phyloP scores from a whole-genome alignment of 148 eudicot genomes.

The Nepenthes mirabilis region DNA sequence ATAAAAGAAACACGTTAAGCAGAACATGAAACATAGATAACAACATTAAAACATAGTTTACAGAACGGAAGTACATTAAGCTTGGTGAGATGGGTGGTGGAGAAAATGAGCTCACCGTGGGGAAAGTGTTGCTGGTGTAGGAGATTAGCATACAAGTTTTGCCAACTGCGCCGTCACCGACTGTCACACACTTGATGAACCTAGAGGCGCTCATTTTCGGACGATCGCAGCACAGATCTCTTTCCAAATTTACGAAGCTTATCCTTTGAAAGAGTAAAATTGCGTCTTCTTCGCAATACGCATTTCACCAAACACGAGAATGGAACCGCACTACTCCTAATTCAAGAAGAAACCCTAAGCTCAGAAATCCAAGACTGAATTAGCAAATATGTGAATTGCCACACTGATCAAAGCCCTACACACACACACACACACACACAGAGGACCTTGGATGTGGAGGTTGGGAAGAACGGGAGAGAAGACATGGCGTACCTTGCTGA shows the following conservation, averaged over 20 bases:
- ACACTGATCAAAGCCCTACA: neutral
- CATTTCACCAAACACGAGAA: neutral
- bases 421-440: neutral
- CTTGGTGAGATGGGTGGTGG: neutral
- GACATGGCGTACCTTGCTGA: slow-evolving; percentile 2
- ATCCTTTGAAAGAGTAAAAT: too few species aligned
- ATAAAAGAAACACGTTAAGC: too few species aligned
- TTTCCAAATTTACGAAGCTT: neutral
- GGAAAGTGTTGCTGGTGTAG: slow-evolving; percentile 27
- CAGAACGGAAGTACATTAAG: neutral
- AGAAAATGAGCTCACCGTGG: slow-evolving; percentile 6
- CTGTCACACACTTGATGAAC: slow-evolving; percentile 26
- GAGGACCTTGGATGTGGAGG: slow-evolving; percentile 3
- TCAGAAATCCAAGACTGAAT: neutral
- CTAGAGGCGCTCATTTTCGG: slow-evolving; percentile 18
- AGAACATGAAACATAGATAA: too few species aligned
- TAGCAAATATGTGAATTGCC: neutral
- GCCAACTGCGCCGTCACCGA: slow-evolving; percentile 27
- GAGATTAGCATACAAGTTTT: slow-evolving; percentile 26
- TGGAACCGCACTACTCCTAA: too few species aligned
- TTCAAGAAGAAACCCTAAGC: too few species aligned
- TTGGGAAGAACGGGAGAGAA: slow-evolving; percentile 3
- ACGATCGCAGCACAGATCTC: slow-evolving; percentile 8
- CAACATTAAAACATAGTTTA: too few species aligned
- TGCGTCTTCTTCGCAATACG: neutral